Conservation (phyloP, 441 rosid genomes). For the Erodium chrysanthum region DNA sequence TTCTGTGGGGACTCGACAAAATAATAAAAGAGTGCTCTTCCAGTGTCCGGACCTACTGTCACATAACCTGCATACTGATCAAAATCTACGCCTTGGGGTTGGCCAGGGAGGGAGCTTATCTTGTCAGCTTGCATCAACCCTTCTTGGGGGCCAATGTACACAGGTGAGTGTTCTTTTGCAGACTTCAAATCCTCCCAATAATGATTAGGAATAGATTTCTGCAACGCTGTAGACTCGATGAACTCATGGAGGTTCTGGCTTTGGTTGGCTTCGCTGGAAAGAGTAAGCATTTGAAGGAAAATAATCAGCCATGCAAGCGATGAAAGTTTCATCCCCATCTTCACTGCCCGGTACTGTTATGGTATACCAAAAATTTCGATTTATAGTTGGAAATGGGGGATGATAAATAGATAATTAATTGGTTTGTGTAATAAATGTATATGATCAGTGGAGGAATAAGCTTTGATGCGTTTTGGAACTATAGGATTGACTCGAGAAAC, state of each 20-base stretch:
- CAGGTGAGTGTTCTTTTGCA: background rate
- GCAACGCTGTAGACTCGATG: constrained; percentile 10
- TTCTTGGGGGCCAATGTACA: constrained; percentile 16
- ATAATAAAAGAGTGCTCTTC: constrained; percentile 31
- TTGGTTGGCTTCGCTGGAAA: constrained; percentile 15
- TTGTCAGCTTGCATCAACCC: constrained; percentile 24
- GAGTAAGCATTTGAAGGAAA: background rate
- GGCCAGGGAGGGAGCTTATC: constrained; percentile 27
- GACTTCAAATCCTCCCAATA: background rate
- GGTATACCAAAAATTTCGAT: background rate
- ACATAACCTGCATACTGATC: constrained; percentile 34
- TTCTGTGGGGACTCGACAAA: constrained; percentile 30
- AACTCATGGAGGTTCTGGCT: constrained; percentile 9
- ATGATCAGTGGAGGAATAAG: too few relatives aligned
- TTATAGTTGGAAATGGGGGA: background rate
- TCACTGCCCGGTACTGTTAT: background rate
- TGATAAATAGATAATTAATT: background rate
- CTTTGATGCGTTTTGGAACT: too few relatives aligned
- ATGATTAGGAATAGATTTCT: background rate
- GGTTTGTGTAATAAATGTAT: too few relatives aligned
- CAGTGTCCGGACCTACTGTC: constrained; percentile 22
- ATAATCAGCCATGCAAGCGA: background rate
- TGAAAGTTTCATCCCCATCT: background rate
- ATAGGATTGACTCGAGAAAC: too few relatives aligned
- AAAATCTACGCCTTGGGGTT: constrained; percentile 25